Evolutionary conservation across 2,329 filamentous ascomycete genomes (phyloP).

Genomic region (Didymella arachidicola): DNA sequence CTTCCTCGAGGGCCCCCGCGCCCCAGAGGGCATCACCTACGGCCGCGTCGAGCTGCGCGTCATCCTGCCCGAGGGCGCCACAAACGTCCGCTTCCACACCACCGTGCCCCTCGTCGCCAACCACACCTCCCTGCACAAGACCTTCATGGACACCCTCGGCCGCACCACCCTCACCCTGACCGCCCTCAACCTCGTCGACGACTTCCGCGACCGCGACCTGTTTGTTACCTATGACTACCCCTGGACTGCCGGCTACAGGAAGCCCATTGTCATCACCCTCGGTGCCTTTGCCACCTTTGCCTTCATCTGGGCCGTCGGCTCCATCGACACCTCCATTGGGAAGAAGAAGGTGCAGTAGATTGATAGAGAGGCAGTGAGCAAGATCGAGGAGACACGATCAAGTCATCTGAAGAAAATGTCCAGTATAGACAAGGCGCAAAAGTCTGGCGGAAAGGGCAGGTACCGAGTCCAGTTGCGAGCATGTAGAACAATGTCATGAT

Average conservation of each 20-base stretch:
- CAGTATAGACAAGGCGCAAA: not conserved
- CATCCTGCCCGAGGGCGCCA: constrained; percentile 88
- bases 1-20: constrained; percentile 90
- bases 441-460: constrained; percentile 9
- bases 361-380: not conserved
- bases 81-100: constrained; percentile 80
- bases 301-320: constrained; percentile 76
- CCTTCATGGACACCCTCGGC: constrained; percentile 92
- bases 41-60: constrained; percentile 80
- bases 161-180: constrained; percentile 82
- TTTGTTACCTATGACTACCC: constrained; percentile 90
- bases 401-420: too few species aligned
- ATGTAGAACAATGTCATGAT: constrained; percentile 33
- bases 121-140: constrained; percentile 73
- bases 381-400: not conserved
- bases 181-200: constrained; percentile 87
- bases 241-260: constrained; percentile 75
- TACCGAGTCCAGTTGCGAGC: constrained; percentile 16
- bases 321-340: constrained; percentile 82
- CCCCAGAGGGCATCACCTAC: constrained; percentile 85
- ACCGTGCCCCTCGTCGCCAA: constrained; percentile 73
- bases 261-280: constrained; percentile 82
- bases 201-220: constrained; percentile 82
- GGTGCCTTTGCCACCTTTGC: constrained; percentile 78
- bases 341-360: constrained; percentile 56